These are phyloP conservation scores for Colletotrichum endophyticum DNA, from an alignment of 2,329 filamentous ascomycete species.

Conservation along the genomic window DNA sequence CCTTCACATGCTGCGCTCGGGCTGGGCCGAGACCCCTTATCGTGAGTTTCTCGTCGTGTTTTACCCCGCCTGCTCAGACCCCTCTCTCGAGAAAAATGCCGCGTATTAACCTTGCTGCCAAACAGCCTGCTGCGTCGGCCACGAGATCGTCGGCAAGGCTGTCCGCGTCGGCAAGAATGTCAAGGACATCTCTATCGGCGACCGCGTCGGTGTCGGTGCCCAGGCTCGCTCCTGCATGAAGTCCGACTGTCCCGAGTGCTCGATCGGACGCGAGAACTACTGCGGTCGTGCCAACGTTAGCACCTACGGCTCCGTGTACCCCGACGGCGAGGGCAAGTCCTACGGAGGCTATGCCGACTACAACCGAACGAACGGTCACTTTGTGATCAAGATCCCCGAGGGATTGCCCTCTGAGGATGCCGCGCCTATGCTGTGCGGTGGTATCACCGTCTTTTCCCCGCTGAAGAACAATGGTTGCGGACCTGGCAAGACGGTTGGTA, in stretches of 20 bases:
- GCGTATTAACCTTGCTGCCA: not conserved
- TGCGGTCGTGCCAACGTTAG: conserved; percentile 42
- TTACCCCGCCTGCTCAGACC: not conserved
- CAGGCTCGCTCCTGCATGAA: conserved; percentile 60
- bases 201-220: conserved; percentile 68
- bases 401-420: conserved; percentile 42
- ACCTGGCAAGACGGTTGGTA: conserved; percentile 69
- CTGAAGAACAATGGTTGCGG: conserved; percentile 67
- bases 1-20: conserved; percentile 61
- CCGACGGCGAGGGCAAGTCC: conserved; percentile 57
- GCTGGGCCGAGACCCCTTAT: conserved; percentile 49
- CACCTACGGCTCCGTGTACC: conserved; percentile 59
- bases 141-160: conserved; percentile 68
- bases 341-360: conserved; percentile 58
- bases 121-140: conserved; percentile 60
- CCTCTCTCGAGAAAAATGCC: not conserved
- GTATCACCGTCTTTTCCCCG: conserved; percentile 71
- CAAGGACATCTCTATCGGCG: conserved; percentile 59
- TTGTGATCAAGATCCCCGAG: conserved; percentile 53
- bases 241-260: conserved; percentile 47
- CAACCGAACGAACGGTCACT: conserved; percentile 42
- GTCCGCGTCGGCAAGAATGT: conserved; percentile 57
- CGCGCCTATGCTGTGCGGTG: conserved; percentile 74
- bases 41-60: conserved; percentile 30
- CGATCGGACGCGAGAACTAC: conserved; percentile 44